Conservation (phyloP, 2,329 filamentous ascomycete species). For the Talaromyces amestolkiae region DNA sequence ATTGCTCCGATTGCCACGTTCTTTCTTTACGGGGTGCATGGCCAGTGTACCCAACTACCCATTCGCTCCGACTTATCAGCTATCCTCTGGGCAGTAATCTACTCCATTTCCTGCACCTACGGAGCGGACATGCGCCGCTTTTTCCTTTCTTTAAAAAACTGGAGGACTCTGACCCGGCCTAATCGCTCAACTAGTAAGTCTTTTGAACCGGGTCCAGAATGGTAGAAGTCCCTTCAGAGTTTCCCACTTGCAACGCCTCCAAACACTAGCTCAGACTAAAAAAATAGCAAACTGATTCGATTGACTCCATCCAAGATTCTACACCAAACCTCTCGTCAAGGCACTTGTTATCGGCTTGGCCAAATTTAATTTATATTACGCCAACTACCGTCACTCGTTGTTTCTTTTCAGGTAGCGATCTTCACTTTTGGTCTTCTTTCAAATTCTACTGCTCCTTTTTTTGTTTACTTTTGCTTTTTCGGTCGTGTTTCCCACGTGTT, state of each 20-base stretch:
- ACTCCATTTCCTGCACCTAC: not conserved
- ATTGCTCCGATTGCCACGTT: conserved; percentile 9
- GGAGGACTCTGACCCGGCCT: not conserved
- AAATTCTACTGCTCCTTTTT: not conserved
- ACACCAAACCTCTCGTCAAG: not conserved
- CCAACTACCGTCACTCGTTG: not conserved
- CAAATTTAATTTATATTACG: not conserved
- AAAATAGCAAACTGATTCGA: too few relatives aligned
- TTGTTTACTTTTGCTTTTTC: not conserved
- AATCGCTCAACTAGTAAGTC: not conserved
- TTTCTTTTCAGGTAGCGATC: conserved; percentile 6
- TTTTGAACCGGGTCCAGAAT: too few relatives aligned
- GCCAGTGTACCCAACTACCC: not conserved
- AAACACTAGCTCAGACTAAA: not conserved
- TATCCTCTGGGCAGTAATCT: not conserved
- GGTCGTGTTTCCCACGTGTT: not conserved
- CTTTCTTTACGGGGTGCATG: not conserved
- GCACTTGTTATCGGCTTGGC: not conserved
- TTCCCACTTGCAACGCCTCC: not conserved
- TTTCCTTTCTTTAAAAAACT: too few relatives aligned
- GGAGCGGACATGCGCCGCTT: not conserved
- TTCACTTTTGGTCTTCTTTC: not conserved
- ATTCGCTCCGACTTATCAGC: not conserved
- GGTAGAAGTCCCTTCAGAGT: not conserved
- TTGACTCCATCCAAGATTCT: not conserved